phyloP scores from a whole-genome alignment of 2,329 filamentous ascomycete species.

The Calycina herbarum region DNA sequence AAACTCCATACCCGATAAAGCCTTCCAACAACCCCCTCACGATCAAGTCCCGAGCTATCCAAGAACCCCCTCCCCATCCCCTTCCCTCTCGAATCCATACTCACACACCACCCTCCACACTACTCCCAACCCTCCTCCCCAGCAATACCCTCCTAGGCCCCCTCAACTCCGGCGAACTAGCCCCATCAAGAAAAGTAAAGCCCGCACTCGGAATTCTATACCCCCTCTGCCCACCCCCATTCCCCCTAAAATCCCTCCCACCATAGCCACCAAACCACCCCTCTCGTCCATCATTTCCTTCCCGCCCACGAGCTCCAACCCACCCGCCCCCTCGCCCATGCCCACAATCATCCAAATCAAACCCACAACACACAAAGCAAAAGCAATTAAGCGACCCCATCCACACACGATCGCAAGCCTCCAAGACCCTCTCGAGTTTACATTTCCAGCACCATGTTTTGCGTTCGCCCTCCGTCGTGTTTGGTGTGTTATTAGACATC shows the following conservation, averaged over 20 bases:
- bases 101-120: background rate
- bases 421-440: constrained; percentile 22
- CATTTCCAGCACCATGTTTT: constrained; percentile 33
- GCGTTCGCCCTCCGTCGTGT: background rate
- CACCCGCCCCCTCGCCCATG: background rate
- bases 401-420: constrained; percentile 29
- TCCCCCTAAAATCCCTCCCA: background rate
- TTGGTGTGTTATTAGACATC: constrained; percentile 13
- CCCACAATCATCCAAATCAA: constrained; percentile 27
- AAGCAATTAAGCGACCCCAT: constrained; percentile 20
- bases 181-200: constrained; percentile 3
- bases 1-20: no score
- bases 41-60: no score
- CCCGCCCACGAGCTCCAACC: background rate
- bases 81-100: no score
- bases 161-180: background rate
- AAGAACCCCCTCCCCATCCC: no score
- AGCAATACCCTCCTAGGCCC: constrained; percentile 6
- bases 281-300: background rate
- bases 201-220: background rate
- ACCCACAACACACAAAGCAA: constrained; percentile 33
- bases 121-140: background rate
- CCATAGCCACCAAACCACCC: background rate
- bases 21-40: no score
- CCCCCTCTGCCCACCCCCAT: background rate